Evolutionary conservation across 805 yeast species (phyloP).

Genomic region (Kuraishia hungarica): DNA sequence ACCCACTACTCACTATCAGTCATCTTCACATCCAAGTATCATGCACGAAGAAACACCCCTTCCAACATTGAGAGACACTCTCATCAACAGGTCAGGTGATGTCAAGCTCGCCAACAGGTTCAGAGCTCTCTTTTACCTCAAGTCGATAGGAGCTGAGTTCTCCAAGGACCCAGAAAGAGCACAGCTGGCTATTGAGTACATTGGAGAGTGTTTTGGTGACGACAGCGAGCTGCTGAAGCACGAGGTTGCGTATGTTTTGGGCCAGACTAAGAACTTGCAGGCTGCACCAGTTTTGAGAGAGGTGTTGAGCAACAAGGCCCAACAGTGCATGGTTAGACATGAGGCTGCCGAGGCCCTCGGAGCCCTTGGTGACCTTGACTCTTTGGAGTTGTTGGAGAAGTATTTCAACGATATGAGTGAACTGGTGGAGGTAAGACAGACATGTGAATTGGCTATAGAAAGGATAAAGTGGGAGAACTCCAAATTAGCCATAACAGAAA

Average conservation of each 20-base stretch:
- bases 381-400: constrained; percentile 55
- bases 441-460: constrained; percentile 95
- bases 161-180: constrained; percentile 44
- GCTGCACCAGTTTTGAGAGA: constrained; percentile 71
- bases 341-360: constrained; percentile 99
- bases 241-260: constrained; percentile 94
- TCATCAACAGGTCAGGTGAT: constrained; percentile 57
- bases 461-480: constrained; percentile 90
- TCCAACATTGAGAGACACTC: constrained; percentile 66
- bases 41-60: constrained; percentile 26
- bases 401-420: constrained; percentile 64
- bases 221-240: constrained; percentile 88
- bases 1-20: constrained; percentile 10
- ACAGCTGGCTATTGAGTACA: constrained; percentile 64
- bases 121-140: constrained; percentile 88
- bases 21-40: too few species aligned
- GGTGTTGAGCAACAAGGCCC: constrained; percentile 56
- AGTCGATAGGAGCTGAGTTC: constrained; percentile 76
- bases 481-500: constrained; percentile 55
- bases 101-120: constrained; percentile 79
- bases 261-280: constrained; percentile 80
- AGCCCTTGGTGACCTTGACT: constrained; percentile 78
- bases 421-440: constrained; percentile 82
- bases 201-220: constrained; percentile 76
- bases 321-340: constrained; percentile 95